Evolutionary conservation across 169 alveolate genomes (phyloP), one percentile per base, ranked within the genome.

Genomic region (Cryptosporidium sp.): DNA sequence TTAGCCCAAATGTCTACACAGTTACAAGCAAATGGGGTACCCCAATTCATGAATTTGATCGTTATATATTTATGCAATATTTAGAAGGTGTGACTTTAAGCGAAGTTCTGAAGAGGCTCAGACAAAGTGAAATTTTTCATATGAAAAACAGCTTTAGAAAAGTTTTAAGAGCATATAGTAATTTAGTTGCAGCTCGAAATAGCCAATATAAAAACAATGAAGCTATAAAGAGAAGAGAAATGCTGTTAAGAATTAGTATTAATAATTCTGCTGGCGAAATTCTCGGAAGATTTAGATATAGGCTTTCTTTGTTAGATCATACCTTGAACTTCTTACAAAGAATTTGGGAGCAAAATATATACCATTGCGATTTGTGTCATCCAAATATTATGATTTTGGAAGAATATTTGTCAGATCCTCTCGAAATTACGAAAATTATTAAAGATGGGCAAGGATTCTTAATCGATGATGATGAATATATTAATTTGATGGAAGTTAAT

Each of bases 361-460:
- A 80, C 16, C 89, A 80, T 44, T 80, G 89, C 9, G 89, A 80
- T 44, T 31, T 80, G 48, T 62, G 80, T 75, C 75, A 80, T 53
- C 89, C 89, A n/a, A 80, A 80, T 65, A 61, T 80, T 4, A 80
- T 80, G 89, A 80, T 80, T 61, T 29, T 80, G 62, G 89, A 80
- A n/a, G 89, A 80, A 33, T 65, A 80, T 21, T 31, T 60, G 10
- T 61, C 89, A 37, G 75, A 80, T 31, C 73, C 73, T 1, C 72
- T 62, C 23, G 89, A 80, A 45, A 60, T 80, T 9, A 51, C 67
- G 5, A 80, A 80, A 29, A 80, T 80, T 0, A 65, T 80, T 44
- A 60, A 58, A 65, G 89, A 80, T 21, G 89, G 89, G 16, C 89
- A 80, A 14, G 89, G 89, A 35, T 80, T 80, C 62, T 67, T 80